Evolutionary conservation across 495 filamentous ascomycete species (phyloP), one percentile per base, ranked within the genome.

Genomic region (Talaromyces wortmannii): DNA sequence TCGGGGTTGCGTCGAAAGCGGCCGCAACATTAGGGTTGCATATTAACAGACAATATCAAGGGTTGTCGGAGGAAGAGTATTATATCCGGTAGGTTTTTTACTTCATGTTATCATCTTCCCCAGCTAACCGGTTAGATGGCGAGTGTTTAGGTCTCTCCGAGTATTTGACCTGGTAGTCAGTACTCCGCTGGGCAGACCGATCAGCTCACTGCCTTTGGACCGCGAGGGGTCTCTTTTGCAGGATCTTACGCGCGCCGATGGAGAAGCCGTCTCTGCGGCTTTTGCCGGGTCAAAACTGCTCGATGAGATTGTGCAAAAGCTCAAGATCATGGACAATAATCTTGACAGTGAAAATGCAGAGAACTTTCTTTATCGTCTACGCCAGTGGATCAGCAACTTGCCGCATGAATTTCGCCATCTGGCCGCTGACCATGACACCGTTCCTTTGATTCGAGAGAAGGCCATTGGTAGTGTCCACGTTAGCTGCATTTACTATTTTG

Each of bases 131-230:
- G 43, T 42, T 31, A 75, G 74, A 45, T 65, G 64, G 7, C 61
- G 61, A 30, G 52, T 70, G 17, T 78, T 72, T 72, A 74, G 70
- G 66, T 77, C 73, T 48, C 67, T 78, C 17, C 71, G 73, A 50
- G 62, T 70, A 2, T 57, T 77, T 30, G 75, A 78, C 55, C 61
- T 77, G 4, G 46, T 78, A 13, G 65, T 68, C 23, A 76, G 73
- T 51, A 75, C 72, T 4, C 74, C 73, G 4, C 64, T 75, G 0
- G 72, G 72, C 3, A 63, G 72, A n/a, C 67, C 72, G 7, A 61
- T 69, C 17, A 66, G 66, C 36, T 74, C 67, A 23, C 57, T 68
- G 2, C 50, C 55, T 10, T 15, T 30, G 29, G 50, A 58, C 23
- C 45, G 46, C 4, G 61, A 64, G 40, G 30, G 44, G 31, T 59